Evolutionary conservation across 1,284 basidiomycete genomes (phyloP), one percentile per base, ranked within the genome.

Genomic region (Xerocomus amazonicus): DNA sequence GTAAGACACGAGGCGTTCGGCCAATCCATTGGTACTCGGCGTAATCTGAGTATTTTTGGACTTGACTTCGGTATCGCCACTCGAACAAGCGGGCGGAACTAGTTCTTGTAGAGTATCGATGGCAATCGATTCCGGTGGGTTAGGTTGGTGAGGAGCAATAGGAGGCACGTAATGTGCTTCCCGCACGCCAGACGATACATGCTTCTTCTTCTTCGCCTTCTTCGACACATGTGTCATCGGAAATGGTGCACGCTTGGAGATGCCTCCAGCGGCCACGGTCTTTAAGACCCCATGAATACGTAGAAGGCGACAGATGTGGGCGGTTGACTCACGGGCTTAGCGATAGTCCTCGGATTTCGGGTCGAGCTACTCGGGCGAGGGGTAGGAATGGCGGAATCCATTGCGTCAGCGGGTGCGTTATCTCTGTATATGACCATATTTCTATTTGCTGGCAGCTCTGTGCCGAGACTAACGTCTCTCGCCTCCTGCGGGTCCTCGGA

Each of bases 1-100:
- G 38, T 63, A 69, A 19, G 62, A 65, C 62, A 65, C 61, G 58
- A 65, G 66, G 66, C 62, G 62, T 17, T 55, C 53, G n/a, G 66
- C 55, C 60, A 65, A 48, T 36, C 57, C 54, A 35, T 44, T 43
- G 52, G 62, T 51, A 17, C 51, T 46, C 38, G 31, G 49, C 27
- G 53, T 44, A 51, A 47, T 50, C 38, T 46, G 47, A 27, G 43
- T 39, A 36, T 53, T 51, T 53, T 53, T 48, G 51, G 58, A 46
- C 38, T 43, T 56, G 42, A 28, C 12, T 39, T 52, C 44, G 32
- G 45, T 50, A 39, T 64, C 45, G 50, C 62, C 61, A 64, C 49
- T 26, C 42, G 27, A 35, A 27, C 42, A 51, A 39, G 54, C 62
- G 56, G 61, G 36, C 54, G 59, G 65, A 60, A 41, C 53, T 56